Conservation (phyloP, 2,329 filamentous ascomycete species). For the Metarhizium guizhouense region DNA sequence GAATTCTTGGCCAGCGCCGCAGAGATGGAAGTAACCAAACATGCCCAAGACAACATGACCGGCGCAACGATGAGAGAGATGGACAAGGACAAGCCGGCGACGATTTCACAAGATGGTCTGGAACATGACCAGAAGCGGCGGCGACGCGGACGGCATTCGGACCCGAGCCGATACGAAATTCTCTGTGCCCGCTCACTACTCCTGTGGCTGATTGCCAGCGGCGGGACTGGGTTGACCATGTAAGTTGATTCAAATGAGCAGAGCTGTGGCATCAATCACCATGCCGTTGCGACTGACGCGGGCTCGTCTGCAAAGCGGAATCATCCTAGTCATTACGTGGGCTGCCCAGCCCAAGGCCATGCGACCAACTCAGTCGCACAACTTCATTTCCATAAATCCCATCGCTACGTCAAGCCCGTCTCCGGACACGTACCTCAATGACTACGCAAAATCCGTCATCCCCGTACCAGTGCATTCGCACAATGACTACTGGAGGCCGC, state of each 20-base stretch:
- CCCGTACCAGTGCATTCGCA: constrained; percentile 55
- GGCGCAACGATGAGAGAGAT: too few species aligned
- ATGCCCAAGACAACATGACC: too few species aligned
- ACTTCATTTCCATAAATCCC: not conserved
- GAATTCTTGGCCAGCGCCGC: too few species aligned
- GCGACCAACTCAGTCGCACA: not conserved
- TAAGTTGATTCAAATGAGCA: not conserved
- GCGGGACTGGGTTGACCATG: constrained; percentile 4
- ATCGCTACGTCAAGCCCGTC: not conserved
- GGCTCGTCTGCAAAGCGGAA: not conserved
- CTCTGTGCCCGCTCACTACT: not conserved
- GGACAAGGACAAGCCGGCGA: too few species aligned
- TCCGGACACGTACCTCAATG: constrained; percentile 1
- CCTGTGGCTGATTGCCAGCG: constrained; percentile 3
- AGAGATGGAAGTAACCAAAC: too few species aligned
- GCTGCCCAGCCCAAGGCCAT: constrained; percentile 5
- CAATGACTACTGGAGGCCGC: constrained; percentile 58
- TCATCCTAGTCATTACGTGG: constrained; percentile 6
- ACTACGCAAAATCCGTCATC: constrained; percentile 9
- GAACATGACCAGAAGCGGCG: not conserved
- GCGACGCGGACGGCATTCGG: not conserved
- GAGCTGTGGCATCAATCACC: not conserved
- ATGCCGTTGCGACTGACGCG: not conserved
- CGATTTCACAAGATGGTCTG: too few species aligned
- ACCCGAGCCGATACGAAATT: not conserved